Evolutionary conservation across 1,284 basidiomycete genomes (phyloP), one percentile per base, ranked within the genome.

Genomic region (Ceraceosorus guamensis): DNA sequence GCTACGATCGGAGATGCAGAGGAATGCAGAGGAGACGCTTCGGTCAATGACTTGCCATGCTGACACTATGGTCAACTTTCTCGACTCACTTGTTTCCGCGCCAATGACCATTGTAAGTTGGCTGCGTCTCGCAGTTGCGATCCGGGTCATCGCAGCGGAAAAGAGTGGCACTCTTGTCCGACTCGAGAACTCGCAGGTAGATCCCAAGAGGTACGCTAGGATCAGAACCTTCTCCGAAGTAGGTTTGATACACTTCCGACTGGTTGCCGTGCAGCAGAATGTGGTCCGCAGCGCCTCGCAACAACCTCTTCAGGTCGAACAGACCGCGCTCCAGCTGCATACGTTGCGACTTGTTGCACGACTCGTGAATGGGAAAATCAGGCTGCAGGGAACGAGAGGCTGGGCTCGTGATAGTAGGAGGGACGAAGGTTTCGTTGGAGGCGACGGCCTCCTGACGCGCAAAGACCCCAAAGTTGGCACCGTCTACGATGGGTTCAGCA

Each of bases 61-160:
- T 30, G 18, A 30, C 48, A 50, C 48, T n/a, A n/a, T n/a, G n/a
- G n/a, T n/a, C n/a, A n/a, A n/a, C n/a, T n/a, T n/a, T n/a, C n/a
- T n/a, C n/a, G n/a, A n/a, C n/a, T n/a, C n/a, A n/a, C n/a, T 79
- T 79, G 53, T 73, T 64, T 16, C 78, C 79, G 46, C 79, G 66
- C 76, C 77, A 79, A 66, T 79, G 79, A 4, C 79, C 79, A 48
- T 66, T 60, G 75, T 75, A 79, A 1, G 73, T 77, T 31, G 62
- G 53, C 24, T 72, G 70, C 55, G 39, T 44, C 6, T 52, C 24
- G 65, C 73, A 74, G 53, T 78, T 76, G 45, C 68, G 68, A 47
- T 80, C 79, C 11, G 68, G 63, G 62, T 80, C 65, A 58, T 80
- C 78, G 60, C 79, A 79, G 50, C 37, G 37, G 37, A 41, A 41